These are phyloP conservation scores for Lecanicillium sp. DNA, from an alignment of 2,329 filamentous ascomycete genomes.

Conservation along the genomic window DNA sequence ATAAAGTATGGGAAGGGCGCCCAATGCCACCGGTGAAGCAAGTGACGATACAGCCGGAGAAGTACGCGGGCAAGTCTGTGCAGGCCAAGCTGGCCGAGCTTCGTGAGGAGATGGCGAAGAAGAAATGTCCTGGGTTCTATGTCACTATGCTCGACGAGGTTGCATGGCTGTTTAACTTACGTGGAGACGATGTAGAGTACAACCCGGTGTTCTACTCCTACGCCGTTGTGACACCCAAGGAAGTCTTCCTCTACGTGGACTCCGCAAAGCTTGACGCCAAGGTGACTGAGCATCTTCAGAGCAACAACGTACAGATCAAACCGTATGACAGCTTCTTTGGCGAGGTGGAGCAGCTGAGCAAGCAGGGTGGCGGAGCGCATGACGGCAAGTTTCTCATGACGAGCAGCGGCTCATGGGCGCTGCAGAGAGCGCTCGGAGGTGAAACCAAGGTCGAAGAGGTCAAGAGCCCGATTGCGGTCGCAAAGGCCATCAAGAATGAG, in stretches of 20 bases:
- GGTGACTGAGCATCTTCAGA: conserved; percentile 60
- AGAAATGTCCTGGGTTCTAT: conserved; percentile 78
- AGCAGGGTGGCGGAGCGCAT: conserved; percentile 29
- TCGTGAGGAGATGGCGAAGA: conserved; percentile 86
- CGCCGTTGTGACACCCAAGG: conserved; percentile 71
- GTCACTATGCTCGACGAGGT: conserved; percentile 95
- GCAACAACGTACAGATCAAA: conserved; percentile 64
- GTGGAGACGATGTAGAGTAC: conserved; percentile 91
- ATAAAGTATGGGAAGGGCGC: conserved; percentile 77
- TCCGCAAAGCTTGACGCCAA: conserved; percentile 65
- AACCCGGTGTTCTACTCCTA: conserved; percentile 99
- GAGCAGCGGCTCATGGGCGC: conserved; percentile 85
- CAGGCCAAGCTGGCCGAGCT: conserved; percentile 77
- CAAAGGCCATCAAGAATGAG: conserved; percentile 92
- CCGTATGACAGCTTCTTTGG: conserved; percentile 77
- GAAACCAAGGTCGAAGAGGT: conserved; percentile 79
- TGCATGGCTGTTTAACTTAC: conserved; percentile 96
- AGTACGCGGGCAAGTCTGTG: conserved; percentile 76
- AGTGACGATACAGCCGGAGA: conserved; percentile 61
- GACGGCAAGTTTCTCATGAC: conserved; percentile 74
- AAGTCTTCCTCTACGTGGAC: conserved; percentile 78
- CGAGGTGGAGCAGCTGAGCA: conserved; percentile 58
- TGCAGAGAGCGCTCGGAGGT: conserved; percentile 79
- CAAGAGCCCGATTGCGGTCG: conserved; percentile 78
- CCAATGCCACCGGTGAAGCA: conserved; percentile 69